Conservation (phyloP, 495 filamentous ascomycete species). For the Hypoxylon intermedium region DNA sequence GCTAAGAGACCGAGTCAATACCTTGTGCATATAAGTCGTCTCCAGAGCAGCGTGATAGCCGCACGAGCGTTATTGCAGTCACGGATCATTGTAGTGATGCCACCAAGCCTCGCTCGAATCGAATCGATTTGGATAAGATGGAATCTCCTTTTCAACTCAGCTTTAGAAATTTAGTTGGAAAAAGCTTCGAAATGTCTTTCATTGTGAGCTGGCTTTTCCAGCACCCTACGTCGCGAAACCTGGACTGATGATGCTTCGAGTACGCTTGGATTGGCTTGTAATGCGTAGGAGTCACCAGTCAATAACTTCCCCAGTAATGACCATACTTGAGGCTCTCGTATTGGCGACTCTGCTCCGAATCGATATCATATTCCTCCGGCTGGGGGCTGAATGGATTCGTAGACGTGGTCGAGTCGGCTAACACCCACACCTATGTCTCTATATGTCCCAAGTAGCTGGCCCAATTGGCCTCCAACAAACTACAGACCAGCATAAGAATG, state of each 20-base stretch:
- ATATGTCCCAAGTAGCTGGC: neutral
- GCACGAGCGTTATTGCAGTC: neutral
- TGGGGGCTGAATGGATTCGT: neutral
- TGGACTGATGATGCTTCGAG: neutral
- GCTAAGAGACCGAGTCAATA: neutral
- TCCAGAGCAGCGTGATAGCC: neutral
- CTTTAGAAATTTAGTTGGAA: neutral
- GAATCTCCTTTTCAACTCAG: neutral
- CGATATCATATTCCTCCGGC: neutral
- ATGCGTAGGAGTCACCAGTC: neutral
- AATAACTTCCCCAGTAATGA: neutral
- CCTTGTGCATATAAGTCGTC: neutral
- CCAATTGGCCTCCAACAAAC: neutral
- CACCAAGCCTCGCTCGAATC: neutral
- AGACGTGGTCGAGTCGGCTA: neutral
- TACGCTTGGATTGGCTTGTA: neutral
- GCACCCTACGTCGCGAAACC: neutral
- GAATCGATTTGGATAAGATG: neutral
- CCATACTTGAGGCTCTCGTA: neutral
- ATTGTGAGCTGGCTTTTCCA: neutral
- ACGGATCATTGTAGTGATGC: neutral
- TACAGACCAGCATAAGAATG: neutral
- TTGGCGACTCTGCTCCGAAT: neutral
- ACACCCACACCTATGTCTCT: neutral
- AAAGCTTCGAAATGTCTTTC: neutral